Evolutionary conservation across 2,329 filamentous ascomycete species (phyloP).

Genomic region (Trichoderma sp.): DNA sequence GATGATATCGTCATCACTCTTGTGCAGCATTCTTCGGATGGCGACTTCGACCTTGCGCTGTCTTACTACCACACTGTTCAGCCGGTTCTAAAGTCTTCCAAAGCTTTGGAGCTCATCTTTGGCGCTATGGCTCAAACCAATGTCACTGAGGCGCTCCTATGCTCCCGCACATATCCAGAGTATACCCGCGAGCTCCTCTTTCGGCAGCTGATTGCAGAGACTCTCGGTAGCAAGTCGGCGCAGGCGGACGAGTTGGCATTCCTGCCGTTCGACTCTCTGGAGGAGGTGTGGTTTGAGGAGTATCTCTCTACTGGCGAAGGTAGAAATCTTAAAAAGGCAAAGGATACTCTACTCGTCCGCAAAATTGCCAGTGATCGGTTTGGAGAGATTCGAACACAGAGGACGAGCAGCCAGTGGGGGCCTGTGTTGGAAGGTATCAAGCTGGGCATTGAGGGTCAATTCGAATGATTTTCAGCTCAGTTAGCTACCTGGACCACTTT

Average conservation of each 20-base stretch:
- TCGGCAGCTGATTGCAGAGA: constrained; percentile 64
- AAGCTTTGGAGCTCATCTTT: constrained; percentile 69
- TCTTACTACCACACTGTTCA: constrained; percentile 79
- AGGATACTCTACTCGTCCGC: constrained; percentile 75
- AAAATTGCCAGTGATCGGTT: constrained; percentile 69
- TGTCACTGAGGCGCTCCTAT: constrained; percentile 74
- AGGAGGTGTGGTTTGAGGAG: constrained; percentile 76
- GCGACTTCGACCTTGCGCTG: constrained; percentile 68
- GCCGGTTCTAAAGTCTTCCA: constrained; percentile 68
- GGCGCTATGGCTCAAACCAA: constrained; percentile 68
- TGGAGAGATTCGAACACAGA: constrained; percentile 51
- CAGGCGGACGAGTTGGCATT: constrained; percentile 72
- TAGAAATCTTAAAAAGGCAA: constrained; percentile 64
- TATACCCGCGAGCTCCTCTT: constrained; percentile 67
- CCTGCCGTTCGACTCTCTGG: constrained; percentile 69
- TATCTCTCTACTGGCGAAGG: constrained; percentile 68
- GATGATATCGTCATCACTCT: constrained; percentile 78
- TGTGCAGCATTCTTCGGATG: constrained; percentile 61
- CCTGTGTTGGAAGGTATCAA: constrained; percentile 57
- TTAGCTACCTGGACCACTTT: not conserved
- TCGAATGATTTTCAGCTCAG: constrained; percentile 32
- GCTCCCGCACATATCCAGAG: constrained; percentile 67
- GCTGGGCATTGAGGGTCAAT: constrained; percentile 46
- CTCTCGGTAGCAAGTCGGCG: constrained; percentile 51
- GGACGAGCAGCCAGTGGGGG: constrained; percentile 52